Percentiles rank a stretch among this genome's conserved stretches.
Evolutionary conservation across 345 rosid genomes (phyloP).

Genomic region (Ailanthus altissimus): DNA sequence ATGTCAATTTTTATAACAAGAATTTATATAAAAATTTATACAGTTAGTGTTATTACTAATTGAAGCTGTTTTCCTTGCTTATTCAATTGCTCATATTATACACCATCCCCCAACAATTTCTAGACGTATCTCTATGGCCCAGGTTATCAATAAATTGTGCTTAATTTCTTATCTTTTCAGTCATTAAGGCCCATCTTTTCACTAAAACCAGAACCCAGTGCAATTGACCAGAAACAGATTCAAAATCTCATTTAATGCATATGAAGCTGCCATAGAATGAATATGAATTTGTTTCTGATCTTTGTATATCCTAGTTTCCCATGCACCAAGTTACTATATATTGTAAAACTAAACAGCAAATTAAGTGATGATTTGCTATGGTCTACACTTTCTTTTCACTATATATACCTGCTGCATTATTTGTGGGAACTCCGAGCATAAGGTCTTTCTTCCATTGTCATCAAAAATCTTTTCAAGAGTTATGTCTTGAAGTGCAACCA

Average conservation of each 20-base stretch:
- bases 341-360: background rate
- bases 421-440: conserved; percentile 77
- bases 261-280: background rate
- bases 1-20: too few relatives aligned
- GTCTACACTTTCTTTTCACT: background rate
- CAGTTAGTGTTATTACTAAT: too few relatives aligned
- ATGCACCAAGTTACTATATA: background rate
- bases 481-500: conserved; percentile 78
- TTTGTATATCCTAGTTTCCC: background rate
- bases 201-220: background rate
- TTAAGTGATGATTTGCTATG: background rate
- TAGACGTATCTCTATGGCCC: background rate
- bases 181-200: background rate
- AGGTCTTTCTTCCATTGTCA: conserved; percentile 64
- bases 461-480: conserved; percentile 76
- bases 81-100: background rate
- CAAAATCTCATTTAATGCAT: background rate
- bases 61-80: background rate
- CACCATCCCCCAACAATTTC: background rate
- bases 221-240: background rate
- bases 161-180: background rate
- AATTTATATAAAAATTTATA: too few relatives aligned
- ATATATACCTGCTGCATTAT: conserved; percentile 76
- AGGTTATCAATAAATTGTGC: background rate
- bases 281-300: background rate